Evolutionary conservation across 352 stramenopile species (phyloP).

Genomic region (Phytophthora pluvialis): DNA sequence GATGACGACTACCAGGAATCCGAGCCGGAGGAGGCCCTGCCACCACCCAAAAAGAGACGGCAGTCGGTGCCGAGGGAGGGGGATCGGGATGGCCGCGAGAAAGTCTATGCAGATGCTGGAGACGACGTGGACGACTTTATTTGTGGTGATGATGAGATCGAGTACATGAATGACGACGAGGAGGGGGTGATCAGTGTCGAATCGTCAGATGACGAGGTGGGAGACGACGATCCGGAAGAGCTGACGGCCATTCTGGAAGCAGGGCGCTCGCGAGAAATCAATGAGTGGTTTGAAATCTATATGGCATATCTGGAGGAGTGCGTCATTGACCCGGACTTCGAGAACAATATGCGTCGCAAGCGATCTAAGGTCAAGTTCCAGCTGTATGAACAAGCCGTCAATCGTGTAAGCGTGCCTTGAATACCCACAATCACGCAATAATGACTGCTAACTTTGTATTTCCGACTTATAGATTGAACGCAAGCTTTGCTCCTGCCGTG

Average conservation of each 20-base stretch:
- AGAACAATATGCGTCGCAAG: slow-evolving; percentile 59
- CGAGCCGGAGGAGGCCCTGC: slow-evolving; percentile 28
- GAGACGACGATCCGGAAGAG: slow-evolving; percentile 49
- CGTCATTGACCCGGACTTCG: slow-evolving; percentile 66
- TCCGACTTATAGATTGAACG: slow-evolving; percentile 65
- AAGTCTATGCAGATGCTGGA: slow-evolving; percentile 54
- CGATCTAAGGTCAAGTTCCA: slow-evolving; percentile 45
- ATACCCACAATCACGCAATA: no score
- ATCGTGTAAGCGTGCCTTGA: slow-evolving; percentile 53
- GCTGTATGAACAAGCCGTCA: slow-evolving; percentile 59
- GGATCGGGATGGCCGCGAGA: slow-evolving; percentile 38
- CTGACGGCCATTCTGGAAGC: slow-evolving; percentile 43
- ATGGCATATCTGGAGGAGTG: slow-evolving; percentile 80
- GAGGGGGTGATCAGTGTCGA: slow-evolving; percentile 68
- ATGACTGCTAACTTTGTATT: slow-evolving; percentile 1
- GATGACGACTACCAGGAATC: slow-evolving; percentile 44
- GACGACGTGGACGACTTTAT: slow-evolving; percentile 87
- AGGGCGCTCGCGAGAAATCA: slow-evolving; percentile 61
- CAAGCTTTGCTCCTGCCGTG: slow-evolving; percentile 69
- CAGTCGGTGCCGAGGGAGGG: slow-evolving; percentile 24
- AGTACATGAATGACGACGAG: slow-evolving; percentile 90
- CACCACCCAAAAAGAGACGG: slow-evolving; percentile 26
- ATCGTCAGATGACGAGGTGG: slow-evolving; percentile 54
- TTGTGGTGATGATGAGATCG: slow-evolving; percentile 75
- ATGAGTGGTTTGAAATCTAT: slow-evolving; percentile 89